Evolutionary conservation across 2,329 filamentous ascomycete species (phyloP).

Genomic region (Penicillium corylophilum): DNA sequence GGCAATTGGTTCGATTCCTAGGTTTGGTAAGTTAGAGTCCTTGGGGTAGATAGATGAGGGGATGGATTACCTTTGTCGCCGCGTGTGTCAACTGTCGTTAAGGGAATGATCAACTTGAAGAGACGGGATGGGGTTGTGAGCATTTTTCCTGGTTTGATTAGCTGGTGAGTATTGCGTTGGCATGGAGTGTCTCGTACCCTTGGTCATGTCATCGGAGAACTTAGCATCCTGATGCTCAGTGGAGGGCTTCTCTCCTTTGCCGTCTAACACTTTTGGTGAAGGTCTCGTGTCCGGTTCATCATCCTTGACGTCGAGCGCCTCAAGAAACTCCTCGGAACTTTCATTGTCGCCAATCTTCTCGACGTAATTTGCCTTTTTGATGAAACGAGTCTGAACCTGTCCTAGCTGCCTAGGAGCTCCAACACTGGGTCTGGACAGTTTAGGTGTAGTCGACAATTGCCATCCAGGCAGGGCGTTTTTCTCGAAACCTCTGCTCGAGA

Average conservation of each 20-base stretch:
- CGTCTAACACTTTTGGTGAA: slow-evolving; percentile 25
- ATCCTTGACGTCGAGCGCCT: slow-evolving; percentile 41
- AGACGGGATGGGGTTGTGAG: slow-evolving; percentile 77
- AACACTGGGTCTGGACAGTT: background rate
- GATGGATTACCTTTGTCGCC: slow-evolving; percentile 51
- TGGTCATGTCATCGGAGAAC: slow-evolving; percentile 55
- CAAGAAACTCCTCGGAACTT: slow-evolving; percentile 35
- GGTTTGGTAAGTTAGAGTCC: slow-evolving; percentile 5
- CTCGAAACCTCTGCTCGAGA: background rate
- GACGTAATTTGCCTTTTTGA: slow-evolving; percentile 18
- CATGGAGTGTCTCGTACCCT: slow-evolving; percentile 47
- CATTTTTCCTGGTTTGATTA: slow-evolving; percentile 61
- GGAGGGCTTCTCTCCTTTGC: slow-evolving; percentile 29
- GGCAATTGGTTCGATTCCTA: slow-evolving; percentile 75
- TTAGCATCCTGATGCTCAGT: slow-evolving; percentile 1
- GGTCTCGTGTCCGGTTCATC: slow-evolving; percentile 18
- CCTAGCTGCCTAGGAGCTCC: background rate
- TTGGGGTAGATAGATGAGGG: background rate
- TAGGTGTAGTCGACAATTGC: background rate
- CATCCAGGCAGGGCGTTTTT: background rate
- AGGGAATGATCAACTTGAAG: slow-evolving; percentile 75
- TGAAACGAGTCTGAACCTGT: slow-evolving; percentile 10
- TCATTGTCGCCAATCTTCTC: slow-evolving; percentile 27
- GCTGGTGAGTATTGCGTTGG: background rate
- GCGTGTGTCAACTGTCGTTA: slow-evolving; percentile 62